A percentile compares a stretch with the other conserved stretches of the same genome.
phyloP scores from a whole-genome alignment of 495 filamentous ascomycete species.

The Tuber umbilicatum region DNA sequence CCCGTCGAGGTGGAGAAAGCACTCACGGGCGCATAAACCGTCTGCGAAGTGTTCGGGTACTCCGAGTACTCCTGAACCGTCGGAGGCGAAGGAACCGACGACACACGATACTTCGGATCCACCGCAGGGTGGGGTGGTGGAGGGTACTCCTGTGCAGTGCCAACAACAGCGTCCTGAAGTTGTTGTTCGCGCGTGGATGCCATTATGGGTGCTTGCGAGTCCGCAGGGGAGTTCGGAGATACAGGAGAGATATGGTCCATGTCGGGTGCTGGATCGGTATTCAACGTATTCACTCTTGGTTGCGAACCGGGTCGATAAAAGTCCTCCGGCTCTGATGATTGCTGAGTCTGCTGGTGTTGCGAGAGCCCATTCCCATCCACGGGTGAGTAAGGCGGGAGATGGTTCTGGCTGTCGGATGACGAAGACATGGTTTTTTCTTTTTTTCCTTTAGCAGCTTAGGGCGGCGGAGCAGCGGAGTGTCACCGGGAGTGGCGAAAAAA shows the following conservation, averaged over 20 bases:
- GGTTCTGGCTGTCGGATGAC: neutral
- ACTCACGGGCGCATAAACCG: conserved; percentile 18
- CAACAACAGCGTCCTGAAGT: conserved; percentile 9
- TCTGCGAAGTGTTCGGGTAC: neutral
- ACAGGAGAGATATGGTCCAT: conserved; percentile 19
- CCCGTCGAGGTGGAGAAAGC: conserved; percentile 22
- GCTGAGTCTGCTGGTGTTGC: conserved; percentile 19
- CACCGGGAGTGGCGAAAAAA: neutral
- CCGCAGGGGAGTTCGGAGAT: conserved; percentile 35
- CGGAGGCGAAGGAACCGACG: conserved; percentile 11
- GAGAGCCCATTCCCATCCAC: conserved; percentile 16
- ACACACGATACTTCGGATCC: neutral
- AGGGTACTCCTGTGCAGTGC: conserved; percentile 29
- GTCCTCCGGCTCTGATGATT: conserved; percentile 32
- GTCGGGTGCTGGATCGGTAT: conserved; percentile 10
- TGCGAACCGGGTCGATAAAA: conserved; percentile 31
- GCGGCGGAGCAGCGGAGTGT: neutral
- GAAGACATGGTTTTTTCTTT: conserved; percentile 19
- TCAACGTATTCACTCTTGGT: conserved; percentile 16
- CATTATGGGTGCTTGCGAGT: conserved; percentile 40
- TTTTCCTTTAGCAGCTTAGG: neutral
- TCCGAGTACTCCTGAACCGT: conserved; percentile 10
- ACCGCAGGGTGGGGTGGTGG: conserved; percentile 12
- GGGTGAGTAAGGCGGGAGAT: conserved; percentile 23
- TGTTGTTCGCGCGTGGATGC: conserved; percentile 4